A percentile compares a stretch with the other conserved stretches of the same genome.
Evolutionary conservation across 768 basidiomycete genomes (phyloP).

Genomic region (Pilatotrama ljubarskyi): DNA sequence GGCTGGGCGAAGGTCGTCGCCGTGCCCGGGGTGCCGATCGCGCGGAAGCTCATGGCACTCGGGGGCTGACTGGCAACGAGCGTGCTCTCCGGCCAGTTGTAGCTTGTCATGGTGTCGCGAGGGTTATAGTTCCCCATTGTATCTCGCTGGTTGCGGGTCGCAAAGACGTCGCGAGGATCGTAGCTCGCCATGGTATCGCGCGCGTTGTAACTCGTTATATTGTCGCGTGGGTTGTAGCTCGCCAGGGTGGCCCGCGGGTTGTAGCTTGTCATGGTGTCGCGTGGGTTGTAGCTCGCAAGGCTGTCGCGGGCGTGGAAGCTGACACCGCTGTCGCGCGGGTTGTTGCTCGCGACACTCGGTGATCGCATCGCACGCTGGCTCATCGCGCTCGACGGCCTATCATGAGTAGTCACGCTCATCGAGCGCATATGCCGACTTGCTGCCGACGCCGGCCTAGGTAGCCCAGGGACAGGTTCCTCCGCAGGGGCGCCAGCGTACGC

Average conservation of each 20-base stretch:
- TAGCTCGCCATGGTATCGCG: conserved; percentile 37
- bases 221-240: conserved; percentile 31
- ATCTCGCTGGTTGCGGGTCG: conserved; percentile 5
- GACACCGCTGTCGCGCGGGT: conserved; percentile 7
- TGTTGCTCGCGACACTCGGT: conserved; percentile 1
- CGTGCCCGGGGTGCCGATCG: conserved; percentile 10
- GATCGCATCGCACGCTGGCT: not conserved
- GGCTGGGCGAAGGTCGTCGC: conserved; percentile 3
- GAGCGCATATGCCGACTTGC: not conserved
- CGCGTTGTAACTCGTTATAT: conserved; percentile 25
- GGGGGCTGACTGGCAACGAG: conserved; percentile 40
- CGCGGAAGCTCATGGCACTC: conserved; percentile 11
- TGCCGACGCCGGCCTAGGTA: not conserved
- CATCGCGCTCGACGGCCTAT: not conserved
- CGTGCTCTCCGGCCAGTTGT: conserved; percentile 39
- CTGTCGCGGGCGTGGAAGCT: conserved; percentile 5
- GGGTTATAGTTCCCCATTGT: not conserved
- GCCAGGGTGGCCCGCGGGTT: no score
- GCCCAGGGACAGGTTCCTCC: not conserved
- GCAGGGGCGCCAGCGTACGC: not conserved
- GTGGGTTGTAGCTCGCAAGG: not conserved
- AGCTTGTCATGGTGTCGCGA: not conserved
- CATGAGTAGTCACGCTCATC: not conserved
- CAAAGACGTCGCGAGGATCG: not conserved
- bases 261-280: not conserved